Evolutionary conservation across 306 rosid genomes (phyloP).

Genomic region (Lablab purpureus): DNA sequence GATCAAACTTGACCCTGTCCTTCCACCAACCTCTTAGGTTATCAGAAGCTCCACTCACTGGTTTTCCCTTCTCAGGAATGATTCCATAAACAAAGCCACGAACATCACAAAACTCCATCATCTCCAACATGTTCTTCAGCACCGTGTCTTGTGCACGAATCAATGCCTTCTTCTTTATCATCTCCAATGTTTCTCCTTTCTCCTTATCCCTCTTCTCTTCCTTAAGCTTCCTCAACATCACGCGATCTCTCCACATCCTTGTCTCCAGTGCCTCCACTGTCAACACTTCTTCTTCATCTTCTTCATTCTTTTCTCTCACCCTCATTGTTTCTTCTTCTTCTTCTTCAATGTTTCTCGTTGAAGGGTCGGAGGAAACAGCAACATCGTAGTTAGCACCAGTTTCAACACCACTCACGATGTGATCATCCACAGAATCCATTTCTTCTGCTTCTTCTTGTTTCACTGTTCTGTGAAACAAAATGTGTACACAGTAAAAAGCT

Average conservation of each 20-base stretch:
- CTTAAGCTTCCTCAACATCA: constrained; percentile 25
- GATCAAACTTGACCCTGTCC: constrained; percentile 69
- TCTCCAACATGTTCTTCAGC: constrained; percentile 72
- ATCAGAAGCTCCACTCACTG: constrained; percentile 76
- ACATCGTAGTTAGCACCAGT: no score
- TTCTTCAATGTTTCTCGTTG: not conserved
- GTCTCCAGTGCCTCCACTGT: constrained; percentile 31
- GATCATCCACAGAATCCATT: not conserved
- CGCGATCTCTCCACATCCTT: constrained; percentile 33
- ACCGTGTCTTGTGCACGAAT: constrained; percentile 71
- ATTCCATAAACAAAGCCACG: constrained; percentile 84
- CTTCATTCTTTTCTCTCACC: not conserved
- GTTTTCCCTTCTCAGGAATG: constrained; percentile 72
- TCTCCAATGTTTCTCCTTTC: not conserved
- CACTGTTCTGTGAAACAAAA: not conserved
- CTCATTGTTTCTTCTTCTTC: not conserved
- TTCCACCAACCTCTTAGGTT: constrained; percentile 92
- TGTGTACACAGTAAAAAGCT: not conserved
- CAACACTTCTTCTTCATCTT: not conserved
- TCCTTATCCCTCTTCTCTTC: not conserved
- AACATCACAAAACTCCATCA: constrained; percentile 77
- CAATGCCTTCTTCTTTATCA: constrained; percentile 63
- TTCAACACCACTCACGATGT: no score
- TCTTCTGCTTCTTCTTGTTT: not conserved
- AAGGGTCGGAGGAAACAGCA: not conserved